Evolutionary conservation across 768 basidiomycete genomes (phyloP).

Genomic region (Rhodotorula diobovata): DNA sequence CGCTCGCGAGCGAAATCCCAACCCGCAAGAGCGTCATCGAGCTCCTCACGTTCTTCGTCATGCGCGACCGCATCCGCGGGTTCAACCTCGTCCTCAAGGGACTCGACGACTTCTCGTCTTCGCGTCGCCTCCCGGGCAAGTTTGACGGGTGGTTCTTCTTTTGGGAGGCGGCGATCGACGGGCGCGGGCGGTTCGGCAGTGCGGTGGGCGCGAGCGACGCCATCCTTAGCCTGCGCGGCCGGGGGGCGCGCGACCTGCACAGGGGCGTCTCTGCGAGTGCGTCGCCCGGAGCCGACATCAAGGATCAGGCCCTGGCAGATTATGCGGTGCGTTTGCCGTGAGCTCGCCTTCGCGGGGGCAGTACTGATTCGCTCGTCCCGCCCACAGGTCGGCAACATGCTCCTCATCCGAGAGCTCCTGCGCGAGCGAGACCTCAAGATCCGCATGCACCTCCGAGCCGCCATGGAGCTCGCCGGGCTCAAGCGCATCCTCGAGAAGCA

Average conservation of each 20-base stretch:
- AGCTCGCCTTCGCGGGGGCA: not conserved
- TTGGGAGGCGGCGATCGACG: slow-evolving; percentile 67
- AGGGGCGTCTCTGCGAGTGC: slow-evolving; percentile 21
- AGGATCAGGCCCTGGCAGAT: slow-evolving; percentile 50
- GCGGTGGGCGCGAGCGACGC: slow-evolving; percentile 92
- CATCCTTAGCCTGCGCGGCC: slow-evolving; percentile 55
- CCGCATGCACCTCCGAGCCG: slow-evolving; percentile 75
- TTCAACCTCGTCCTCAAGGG: slow-evolving; percentile 68
- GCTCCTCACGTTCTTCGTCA: slow-evolving; percentile 65
- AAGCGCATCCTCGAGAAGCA: slow-evolving; percentile 66
- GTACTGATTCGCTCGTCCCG: slow-evolving; percentile 9
- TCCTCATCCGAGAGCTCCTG: slow-evolving; percentile 68
- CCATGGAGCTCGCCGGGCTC: slow-evolving; percentile 85
- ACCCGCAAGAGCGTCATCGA: slow-evolving; percentile 76
- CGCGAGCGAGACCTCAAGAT: slow-evolving; percentile 71
- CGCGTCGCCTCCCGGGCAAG: slow-evolving; percentile 50
- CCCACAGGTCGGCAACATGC: slow-evolving; percentile 54
- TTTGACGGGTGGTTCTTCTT: slow-evolving; percentile 89
- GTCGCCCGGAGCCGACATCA: slow-evolving; percentile 18
- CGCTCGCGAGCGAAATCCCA: slow-evolving; percentile 71
- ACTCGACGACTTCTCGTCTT: slow-evolving; percentile 54
- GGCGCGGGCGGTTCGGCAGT: slow-evolving; percentile 90
- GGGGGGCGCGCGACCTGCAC: slow-evolving; percentile 29
- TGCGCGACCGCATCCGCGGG: slow-evolving; percentile 60
- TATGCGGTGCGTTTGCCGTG: slow-evolving; percentile 79